Percentiles rank a stretch among this genome's conserved stretches.
These are phyloP conservation scores for Lichenothelia convexa DNA, from an alignment of 495 filamentous ascomycete species.

Conservation along the genomic window DNA sequence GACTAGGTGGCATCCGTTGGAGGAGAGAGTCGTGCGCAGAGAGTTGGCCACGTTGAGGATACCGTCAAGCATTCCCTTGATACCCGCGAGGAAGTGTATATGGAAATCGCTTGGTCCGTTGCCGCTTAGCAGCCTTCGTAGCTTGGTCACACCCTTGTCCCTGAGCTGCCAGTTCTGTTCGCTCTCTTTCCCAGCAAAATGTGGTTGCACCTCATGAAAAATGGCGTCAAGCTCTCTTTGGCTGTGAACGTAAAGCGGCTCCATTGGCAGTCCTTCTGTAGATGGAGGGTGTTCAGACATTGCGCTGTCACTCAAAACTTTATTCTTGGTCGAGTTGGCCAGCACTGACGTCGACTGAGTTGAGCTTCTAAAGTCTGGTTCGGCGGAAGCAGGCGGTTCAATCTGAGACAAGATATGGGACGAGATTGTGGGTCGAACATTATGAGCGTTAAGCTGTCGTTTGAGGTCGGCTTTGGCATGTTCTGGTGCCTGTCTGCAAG, in stretches of 20 bases:
- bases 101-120: constrained; percentile 68
- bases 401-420: constrained; percentile 59
- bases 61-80: constrained; percentile 65
- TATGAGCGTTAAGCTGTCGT: constrained; percentile 55
- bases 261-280: constrained; percentile 43
- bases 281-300: constrained; percentile 19
- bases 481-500: constrained; percentile 51
- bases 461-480: constrained; percentile 77
- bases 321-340: no score
- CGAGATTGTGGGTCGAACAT: constrained; percentile 70
- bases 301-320: constrained; percentile 17
- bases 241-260: constrained; percentile 66
- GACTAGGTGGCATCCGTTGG: constrained; percentile 63
- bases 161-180: constrained; percentile 80
- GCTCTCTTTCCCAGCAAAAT: constrained; percentile 77
- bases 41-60: constrained; percentile 79
- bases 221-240: constrained; percentile 69
- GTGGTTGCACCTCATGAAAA: constrained; percentile 55
- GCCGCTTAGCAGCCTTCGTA: constrained; percentile 62
- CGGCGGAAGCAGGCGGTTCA: constrained; percentile 33
- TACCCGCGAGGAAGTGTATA: constrained; percentile 42
- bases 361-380: constrained; percentile 28
- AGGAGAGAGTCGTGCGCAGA: constrained; percentile 73
- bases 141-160: constrained; percentile 56
- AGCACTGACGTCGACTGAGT: constrained; percentile 14